phyloP scores from a whole-genome alignment of 208 protist species.

The Polymyxa betae region DNA sequence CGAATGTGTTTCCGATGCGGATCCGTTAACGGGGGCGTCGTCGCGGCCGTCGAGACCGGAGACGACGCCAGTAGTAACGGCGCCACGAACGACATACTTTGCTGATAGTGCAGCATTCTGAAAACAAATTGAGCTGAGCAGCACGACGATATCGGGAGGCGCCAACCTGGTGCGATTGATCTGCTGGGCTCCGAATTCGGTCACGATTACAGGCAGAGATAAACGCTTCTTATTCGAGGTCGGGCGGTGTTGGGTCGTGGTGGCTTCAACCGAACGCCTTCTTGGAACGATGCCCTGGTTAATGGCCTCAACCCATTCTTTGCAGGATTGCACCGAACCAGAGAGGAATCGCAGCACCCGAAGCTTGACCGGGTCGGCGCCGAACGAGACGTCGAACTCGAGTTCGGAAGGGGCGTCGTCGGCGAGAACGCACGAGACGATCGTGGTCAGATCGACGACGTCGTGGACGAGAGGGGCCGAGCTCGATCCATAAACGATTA shows the following conservation, averaged over 20 bases:
- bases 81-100: not conserved
- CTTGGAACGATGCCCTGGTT: not conserved
- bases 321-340: not conserved
- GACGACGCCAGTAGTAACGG: not conserved
- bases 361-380: not conserved
- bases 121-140: not conserved
- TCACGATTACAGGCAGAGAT: not conserved
- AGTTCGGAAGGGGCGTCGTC: not conserved
- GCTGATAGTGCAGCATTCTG: not conserved
- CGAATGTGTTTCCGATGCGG: not conserved
- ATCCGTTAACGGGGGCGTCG: not conserved
- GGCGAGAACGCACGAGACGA: not conserved
- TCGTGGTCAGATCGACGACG: not conserved
- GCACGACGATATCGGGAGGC: not conserved
- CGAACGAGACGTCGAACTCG: not conserved
- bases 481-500: not conserved
- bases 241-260: not conserved
- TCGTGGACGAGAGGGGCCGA: not conserved
- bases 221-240: not conserved
- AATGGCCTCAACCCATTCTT: not conserved
- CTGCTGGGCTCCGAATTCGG: conserved; percentile 10
- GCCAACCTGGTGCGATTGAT: not conserved
- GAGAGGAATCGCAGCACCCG: not conserved
- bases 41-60: not conserved
- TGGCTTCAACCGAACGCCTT: not conserved